phyloP scores from a whole-genome alignment of 1,284 basidiomycete genomes.

The Agroathelia rolfsii region DNA sequence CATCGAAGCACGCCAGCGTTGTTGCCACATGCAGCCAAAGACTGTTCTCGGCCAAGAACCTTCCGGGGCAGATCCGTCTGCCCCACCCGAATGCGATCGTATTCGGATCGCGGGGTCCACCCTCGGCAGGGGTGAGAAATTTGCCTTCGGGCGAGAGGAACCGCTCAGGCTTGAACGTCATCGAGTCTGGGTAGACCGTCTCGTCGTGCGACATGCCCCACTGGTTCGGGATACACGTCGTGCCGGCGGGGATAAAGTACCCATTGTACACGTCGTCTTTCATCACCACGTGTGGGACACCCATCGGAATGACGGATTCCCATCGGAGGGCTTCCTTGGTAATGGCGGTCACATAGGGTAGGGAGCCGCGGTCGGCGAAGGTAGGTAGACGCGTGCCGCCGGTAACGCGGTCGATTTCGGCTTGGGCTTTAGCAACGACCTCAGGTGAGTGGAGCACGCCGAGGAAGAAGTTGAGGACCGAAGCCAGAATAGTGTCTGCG shows the following conservation, averaged over 20 bases:
- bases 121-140: too few species aligned
- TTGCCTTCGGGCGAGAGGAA: constrained; percentile 23
- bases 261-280: constrained; percentile 24
- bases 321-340: constrained; percentile 42
- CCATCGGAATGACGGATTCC: constrained; percentile 36
- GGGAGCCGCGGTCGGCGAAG: constrained; percentile 31
- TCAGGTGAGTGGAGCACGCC: constrained; percentile 38
- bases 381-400: constrained; percentile 33
- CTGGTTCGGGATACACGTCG: constrained; percentile 19
- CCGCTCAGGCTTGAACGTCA: constrained; percentile 27
- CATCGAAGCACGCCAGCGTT: constrained; percentile 13
- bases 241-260: constrained; percentile 23
- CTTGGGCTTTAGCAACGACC: constrained; percentile 34
- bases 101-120: constrained; percentile 28
- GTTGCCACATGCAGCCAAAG: constrained; percentile 11
- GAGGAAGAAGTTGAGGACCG: constrained; percentile 27
- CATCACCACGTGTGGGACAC: constrained; percentile 19
- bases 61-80: constrained; percentile 16
- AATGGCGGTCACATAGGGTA: constrained; percentile 35
- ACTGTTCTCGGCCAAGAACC: constrained; percentile 10
- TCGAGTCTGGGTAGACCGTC: constrained; percentile 23
- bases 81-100: constrained; percentile 40
- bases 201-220: constrained; percentile 31
- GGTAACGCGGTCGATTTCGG: constrained; percentile 33
- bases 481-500: constrained; percentile 18